Evolutionary conservation across 164 flowering plant species (phyloP).

Genomic region (Vitis labrusca): DNA sequence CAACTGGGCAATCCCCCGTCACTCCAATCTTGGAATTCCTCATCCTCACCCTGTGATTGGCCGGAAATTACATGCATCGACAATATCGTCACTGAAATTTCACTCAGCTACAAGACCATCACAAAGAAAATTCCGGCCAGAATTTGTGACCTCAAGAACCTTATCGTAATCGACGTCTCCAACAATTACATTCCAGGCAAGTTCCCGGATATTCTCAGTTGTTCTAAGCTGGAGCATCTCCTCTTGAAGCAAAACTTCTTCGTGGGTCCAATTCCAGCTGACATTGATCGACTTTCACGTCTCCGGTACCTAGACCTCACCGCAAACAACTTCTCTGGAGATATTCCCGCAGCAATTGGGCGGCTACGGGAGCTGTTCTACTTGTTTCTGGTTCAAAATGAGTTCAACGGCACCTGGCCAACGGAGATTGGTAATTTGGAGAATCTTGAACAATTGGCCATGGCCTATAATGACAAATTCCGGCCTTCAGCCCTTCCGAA

Average conservation of each 20-base stretch:
- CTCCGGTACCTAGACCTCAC: slow-evolving; percentile 43
- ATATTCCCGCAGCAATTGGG: slow-evolving; percentile 57
- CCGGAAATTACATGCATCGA: slow-evolving; percentile 45
- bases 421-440: slow-evolving; percentile 53
- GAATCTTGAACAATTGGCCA: slow-evolving; percentile 31
- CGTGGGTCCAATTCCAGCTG: slow-evolving; percentile 57
- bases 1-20: slow-evolving; percentile 38
- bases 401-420: slow-evolving; percentile 61
- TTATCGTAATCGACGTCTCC: slow-evolving; percentile 35
- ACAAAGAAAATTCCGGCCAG: slow-evolving; percentile 32
- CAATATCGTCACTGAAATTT: slow-evolving; percentile 39
- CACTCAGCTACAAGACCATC: slow-evolving; percentile 24
- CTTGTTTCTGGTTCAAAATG: slow-evolving; percentile 34
- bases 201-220: slow-evolving; percentile 61
- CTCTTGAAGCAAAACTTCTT: slow-evolving; percentile 63
- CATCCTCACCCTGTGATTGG: slow-evolving; percentile 57
- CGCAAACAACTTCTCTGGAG: slow-evolving; percentile 70
- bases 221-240: slow-evolving; percentile 47
- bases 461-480: slow-evolving; percentile 39
- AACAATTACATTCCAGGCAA: slow-evolving; percentile 34
- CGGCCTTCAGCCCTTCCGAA: slow-evolving; percentile 30
- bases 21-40: slow-evolving; percentile 42
- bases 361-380: slow-evolving; percentile 26
- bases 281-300: slow-evolving; percentile 40
- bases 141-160: slow-evolving; percentile 55